Evolutionary conservation across 306 rosid species (phyloP).

Genomic region (Lagenaria siceraria): DNA sequence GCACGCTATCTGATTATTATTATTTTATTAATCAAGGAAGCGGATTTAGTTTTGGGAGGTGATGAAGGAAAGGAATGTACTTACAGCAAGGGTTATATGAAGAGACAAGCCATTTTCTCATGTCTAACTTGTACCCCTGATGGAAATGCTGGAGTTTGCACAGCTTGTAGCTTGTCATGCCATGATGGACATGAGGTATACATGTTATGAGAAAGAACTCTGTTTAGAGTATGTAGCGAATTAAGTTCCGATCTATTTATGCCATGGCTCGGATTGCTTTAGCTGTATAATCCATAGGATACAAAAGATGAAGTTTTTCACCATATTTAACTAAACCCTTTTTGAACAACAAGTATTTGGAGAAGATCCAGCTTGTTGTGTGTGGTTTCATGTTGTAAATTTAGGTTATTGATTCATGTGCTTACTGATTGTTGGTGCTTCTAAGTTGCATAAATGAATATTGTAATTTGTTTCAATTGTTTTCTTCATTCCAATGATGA

Average conservation of each 20-base stretch:
- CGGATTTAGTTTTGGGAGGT: slow-evolving; percentile 90
- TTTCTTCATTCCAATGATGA: background rate
- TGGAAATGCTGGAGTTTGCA: slow-evolving; percentile 98
- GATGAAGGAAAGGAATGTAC: slow-evolving; percentile 98
- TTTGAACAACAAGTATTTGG: background rate
- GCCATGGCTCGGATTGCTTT: background rate
- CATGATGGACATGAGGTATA: slow-evolving; percentile 96
- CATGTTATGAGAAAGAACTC: background rate
- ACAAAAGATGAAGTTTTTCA: background rate
- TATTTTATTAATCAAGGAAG: slow-evolving; percentile 37
- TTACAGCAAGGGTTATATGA: slow-evolving; percentile 78
- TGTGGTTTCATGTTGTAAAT: background rate
- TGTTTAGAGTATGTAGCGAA: background rate
- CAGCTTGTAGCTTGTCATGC: slow-evolving; percentile 97
- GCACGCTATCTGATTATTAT: background rate
- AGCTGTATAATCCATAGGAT: background rate
- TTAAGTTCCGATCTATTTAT: background rate
- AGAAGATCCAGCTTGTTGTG: background rate
- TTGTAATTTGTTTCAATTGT: background rate
- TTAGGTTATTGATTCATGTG: background rate
- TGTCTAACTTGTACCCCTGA: slow-evolving; percentile 92
- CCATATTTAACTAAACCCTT: background rate
- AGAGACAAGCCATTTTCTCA: slow-evolving; percentile 94
- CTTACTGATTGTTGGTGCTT: background rate
- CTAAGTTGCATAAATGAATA: background rate